Evolutionary conservation across 208 protist species (phyloP).

Genomic region (Leishmania lainsoni): DNA sequence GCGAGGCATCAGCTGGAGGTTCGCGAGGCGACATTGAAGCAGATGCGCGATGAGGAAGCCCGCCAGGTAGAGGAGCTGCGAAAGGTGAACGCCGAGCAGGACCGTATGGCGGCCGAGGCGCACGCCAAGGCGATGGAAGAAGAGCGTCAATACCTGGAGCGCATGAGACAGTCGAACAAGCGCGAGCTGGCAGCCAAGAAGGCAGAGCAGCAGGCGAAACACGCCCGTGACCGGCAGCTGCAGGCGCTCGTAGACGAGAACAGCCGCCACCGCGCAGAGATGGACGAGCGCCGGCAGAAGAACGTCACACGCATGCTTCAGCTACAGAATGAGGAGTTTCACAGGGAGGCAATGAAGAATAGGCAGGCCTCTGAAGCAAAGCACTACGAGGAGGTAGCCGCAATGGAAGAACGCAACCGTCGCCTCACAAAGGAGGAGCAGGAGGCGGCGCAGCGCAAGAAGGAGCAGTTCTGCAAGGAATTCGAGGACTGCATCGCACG

Average conservation of each 20-base stretch:
- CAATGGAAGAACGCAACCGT: conserved; percentile 60
- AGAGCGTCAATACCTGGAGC: conserved; percentile 63
- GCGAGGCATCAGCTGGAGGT: conserved; percentile 68
- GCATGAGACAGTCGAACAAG: conserved; percentile 63
- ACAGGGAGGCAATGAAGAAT: conserved; percentile 41
- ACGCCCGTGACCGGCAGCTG: conserved; percentile 56
- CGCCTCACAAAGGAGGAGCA: conserved; percentile 58
- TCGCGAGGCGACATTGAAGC: conserved; percentile 48
- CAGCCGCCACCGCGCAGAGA: conserved; percentile 53
- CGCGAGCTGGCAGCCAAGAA: conserved; percentile 62
- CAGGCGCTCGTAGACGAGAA: conserved; percentile 52
- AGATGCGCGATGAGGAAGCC: conserved; percentile 53
- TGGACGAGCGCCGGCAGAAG: conserved; percentile 63
- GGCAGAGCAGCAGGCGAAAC: conserved; percentile 31
- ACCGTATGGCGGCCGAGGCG: conserved; percentile 46
- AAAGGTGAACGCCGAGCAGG: conserved; percentile 47
- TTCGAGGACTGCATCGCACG: conserved; percentile 72
- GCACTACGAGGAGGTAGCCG: conserved; percentile 55
- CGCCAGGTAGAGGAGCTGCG: conserved; percentile 51
- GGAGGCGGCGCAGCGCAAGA: conserved; percentile 48
- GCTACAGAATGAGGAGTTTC: conserved; percentile 71
- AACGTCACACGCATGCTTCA: conserved; percentile 61
- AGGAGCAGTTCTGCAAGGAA: conserved; percentile 64
- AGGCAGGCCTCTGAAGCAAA: conserved; percentile 35
- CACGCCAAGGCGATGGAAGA: conserved; percentile 46